Base-by-base conservation (phyloP, 2,329 filamentous ascomycete species). In the Talaromyces piceae region DNA sequence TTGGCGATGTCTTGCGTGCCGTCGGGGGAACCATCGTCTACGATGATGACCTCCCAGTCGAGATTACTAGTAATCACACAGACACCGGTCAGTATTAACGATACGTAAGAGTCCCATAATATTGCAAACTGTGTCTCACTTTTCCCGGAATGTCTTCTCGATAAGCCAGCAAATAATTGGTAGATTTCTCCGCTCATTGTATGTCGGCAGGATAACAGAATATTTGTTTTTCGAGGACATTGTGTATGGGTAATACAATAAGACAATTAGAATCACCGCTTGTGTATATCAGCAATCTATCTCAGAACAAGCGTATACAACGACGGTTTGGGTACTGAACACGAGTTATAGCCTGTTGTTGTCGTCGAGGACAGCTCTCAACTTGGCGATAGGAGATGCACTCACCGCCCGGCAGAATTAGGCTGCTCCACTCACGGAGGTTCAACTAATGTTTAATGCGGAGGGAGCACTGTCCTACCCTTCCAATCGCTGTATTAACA, bases 21-120 rank as follows among this genome's bases (percentile, higher is more conserved):
- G 72, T 98, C 93, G 59, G 93, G 93, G 52, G 89, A 95, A 73
- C 87, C 93, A 72, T 98, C 94, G 80, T 98, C 93, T 70, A 98
- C 88, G 69, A 98, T 93, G 69, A 98, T 86, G 68, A 98, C 79
- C 76, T 98, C 91, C 88, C 89, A 98, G 71, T 97, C 86, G 63
- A 98, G 81, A 47, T 93, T 87, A 67, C 91, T 95, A 58, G 30
- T 33, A 18, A 44, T 9, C 11, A 25, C 1, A 22, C 33, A 54
- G 16, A 37, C 20, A 37, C 33, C 33, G 46, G 58, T 51, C 39
- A 16, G 8, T 16, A n/a, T n/a, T n/a, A n/a, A n/a, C n/a, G n/a
- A n/a, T n/a, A n/a, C n/a, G n/a, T n/a, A 7, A 46, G 16, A 13
- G 5, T n/a, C 23, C 26, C 5, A 41, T 43, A 20, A 16, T 26